A percentile compares a stretch with the other conserved stretches of the same genome.
Evolutionary conservation across 2,329 filamentous ascomycete species (phyloP).

Genomic region (Exserohilum turcica): DNA sequence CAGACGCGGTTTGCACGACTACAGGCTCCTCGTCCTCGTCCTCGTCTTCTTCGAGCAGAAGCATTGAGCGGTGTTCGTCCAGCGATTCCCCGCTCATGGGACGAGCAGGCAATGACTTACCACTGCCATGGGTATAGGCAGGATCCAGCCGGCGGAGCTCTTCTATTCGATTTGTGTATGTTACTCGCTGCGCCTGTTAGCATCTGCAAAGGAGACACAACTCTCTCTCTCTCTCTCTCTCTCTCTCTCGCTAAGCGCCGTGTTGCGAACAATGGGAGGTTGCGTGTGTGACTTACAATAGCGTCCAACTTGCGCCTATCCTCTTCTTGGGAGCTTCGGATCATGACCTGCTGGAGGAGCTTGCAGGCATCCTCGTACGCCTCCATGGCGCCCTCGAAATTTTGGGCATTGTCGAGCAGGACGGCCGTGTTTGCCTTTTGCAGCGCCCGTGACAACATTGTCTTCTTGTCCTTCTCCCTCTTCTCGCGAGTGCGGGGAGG

Average conservation of each 20-base stretch:
- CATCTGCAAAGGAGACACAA: too few species aligned
- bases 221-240: too few species aligned
- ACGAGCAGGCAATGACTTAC: conserved; percentile 77
- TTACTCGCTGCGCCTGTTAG: conserved; percentile 67
- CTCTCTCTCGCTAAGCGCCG: too few species aligned
- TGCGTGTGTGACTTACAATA: conserved; percentile 67
- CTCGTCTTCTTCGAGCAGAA: conserved; percentile 40
- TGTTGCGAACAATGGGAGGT: too few species aligned
- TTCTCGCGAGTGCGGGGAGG: conserved; percentile 50
- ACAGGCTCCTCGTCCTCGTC: conserved; percentile 44
- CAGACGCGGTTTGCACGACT: conserved; percentile 59
- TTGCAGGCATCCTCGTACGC: conserved; percentile 91
- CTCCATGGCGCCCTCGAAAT: conserved; percentile 87
- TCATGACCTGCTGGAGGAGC: conserved; percentile 84
- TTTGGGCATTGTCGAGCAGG: conserved; percentile 92
- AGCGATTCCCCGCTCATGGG: conserved; percentile 66
- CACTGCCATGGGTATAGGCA: conserved; percentile 54
- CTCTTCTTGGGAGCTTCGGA: conserved; percentile 80
- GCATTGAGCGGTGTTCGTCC: conserved; percentile 46
- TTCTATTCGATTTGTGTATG: conserved; percentile 86
- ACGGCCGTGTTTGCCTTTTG: conserved; percentile 97
- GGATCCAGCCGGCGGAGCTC: conserved; percentile 78
- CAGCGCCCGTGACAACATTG: conserved; percentile 93
- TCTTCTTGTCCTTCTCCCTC: conserved; percentile 70
- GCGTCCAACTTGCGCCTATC: conserved; percentile 90